Evolutionary conservation across 495 filamentous ascomycete species (phyloP).

Genomic region (Tuber umbilicatum): DNA sequence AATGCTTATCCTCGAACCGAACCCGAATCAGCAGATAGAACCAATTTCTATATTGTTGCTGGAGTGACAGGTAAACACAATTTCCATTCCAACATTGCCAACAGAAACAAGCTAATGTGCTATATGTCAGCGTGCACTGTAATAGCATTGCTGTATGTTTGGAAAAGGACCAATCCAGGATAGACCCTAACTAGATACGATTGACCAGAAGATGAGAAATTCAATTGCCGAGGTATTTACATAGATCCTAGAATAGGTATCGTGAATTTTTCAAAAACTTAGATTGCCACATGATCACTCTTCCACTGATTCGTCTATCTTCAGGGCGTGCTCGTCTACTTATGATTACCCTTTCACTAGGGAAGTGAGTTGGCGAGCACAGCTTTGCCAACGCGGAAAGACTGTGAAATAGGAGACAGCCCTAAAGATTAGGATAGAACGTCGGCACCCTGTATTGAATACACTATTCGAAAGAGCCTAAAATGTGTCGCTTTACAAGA

Average conservation of each 20-base stretch:
- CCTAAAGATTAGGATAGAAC: neutral
- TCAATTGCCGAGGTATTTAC: too few relatives aligned
- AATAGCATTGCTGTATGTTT: slow-evolving; percentile 32
- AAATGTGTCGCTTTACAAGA: too few relatives aligned
- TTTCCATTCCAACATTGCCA: neutral
- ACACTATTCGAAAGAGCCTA: neutral
- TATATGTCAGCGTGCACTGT: slow-evolving; percentile 25
- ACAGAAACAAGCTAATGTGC: neutral
- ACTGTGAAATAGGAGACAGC: neutral
- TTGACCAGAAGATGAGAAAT: neutral
- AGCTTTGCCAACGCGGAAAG: neutral
- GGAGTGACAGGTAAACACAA: slow-evolving; percentile 50
- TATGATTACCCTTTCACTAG: neutral
- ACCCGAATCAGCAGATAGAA: slow-evolving; percentile 72
- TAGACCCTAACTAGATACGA: neutral
- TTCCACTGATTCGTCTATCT: too few relatives aligned
- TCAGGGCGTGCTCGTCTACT: too few relatives aligned
- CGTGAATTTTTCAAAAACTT: neutral
- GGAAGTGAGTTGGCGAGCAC: neutral
- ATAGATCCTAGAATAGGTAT: too few relatives aligned
- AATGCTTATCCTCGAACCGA: slow-evolving; percentile 80
- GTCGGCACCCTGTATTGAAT: neutral
- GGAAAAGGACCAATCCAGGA: slow-evolving; percentile 28
- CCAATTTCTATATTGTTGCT: slow-evolving; percentile 74
- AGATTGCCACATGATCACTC: neutral